phyloP scores from a whole-genome alignment of 495 filamentous ascomycete genomes.

The Penicillium fimorum region DNA sequence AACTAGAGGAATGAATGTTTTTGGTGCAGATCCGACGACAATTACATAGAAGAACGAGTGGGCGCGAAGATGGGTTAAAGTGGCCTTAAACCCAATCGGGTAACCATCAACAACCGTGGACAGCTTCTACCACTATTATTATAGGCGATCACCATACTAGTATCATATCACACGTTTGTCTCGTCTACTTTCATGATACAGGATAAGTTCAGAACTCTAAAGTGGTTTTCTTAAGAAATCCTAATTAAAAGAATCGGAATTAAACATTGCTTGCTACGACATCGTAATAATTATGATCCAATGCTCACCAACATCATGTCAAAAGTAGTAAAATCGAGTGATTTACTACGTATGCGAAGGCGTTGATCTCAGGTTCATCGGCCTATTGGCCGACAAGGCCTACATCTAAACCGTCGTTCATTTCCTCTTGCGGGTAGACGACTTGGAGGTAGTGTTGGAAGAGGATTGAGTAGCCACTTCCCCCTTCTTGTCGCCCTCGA shows the following conservation, averaged over 20 bases:
- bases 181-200: neutral
- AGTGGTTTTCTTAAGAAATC: neutral
- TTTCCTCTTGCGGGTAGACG: slow-evolving; percentile 44
- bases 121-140: neutral
- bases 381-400: neutral
- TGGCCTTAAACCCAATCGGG: slow-evolving; percentile 26
- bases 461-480: slow-evolving; percentile 30
- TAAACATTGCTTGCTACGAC: neutral
- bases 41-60: slow-evolving; percentile 19
- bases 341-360: neutral
- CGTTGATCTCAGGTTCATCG: neutral
- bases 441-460: slow-evolving; percentile 32
- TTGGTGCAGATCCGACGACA: neutral
- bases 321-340: neutral
- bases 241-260: neutral
- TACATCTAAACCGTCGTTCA: slow-evolving; percentile 19
- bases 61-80: slow-evolving; percentile 18
- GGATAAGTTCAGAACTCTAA: neutral
- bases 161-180: neutral
- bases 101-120: slow-evolving; percentile 20
- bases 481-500: slow-evolving; percentile 39
- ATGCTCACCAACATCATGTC: slow-evolving; percentile 1
- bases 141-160: neutral
- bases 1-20: neutral
- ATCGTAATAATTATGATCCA: neutral